phyloP scores from a whole-genome alignment of 2,329 filamentous ascomycete species.

The Alternaria consortialis region DNA sequence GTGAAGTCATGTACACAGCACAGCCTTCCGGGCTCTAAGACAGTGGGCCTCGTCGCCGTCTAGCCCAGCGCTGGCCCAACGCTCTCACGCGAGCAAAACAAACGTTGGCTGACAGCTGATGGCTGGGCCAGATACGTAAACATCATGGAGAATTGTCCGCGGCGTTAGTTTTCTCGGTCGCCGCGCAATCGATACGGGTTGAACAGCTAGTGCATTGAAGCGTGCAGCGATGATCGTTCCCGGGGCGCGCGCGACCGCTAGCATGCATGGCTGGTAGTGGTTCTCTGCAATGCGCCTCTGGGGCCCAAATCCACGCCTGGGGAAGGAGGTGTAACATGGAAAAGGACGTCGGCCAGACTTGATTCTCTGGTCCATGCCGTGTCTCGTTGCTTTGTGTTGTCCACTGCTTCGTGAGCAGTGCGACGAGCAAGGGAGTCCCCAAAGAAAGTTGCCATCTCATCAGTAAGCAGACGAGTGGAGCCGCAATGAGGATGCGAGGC shows the following conservation, averaged over 20 bases:
- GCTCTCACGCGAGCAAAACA: neutral
- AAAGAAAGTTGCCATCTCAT: conserved; percentile 10
- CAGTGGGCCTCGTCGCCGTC: neutral
- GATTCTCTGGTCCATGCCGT: neutral
- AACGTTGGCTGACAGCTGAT: conserved; percentile 3
- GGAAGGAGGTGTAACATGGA: neutral
- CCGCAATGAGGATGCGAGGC: conserved; percentile 15
- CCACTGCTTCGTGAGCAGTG: neutral
- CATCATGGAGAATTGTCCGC: neutral
- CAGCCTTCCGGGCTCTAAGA: neutral
- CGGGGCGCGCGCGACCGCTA: conserved; percentile 10
- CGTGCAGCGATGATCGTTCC: conserved; percentile 28
- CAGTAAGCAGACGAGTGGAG: conserved; percentile 26
- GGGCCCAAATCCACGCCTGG: conserved; percentile 1
- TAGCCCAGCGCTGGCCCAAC: neutral
- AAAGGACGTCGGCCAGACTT: neutral
- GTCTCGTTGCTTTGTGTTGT: neutral
- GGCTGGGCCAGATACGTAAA: conserved; percentile 1
- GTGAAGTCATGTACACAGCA: conserved; percentile 3
- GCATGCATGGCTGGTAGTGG: neutral
- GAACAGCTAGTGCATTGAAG: conserved; percentile 21
- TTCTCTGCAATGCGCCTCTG: conserved; percentile 8
- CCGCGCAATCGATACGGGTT: conserved; percentile 37
- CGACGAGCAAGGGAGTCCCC: neutral
- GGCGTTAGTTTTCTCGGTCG: conserved; percentile 4